Evolutionary conservation across 2,329 filamentous ascomycete genomes (phyloP).

Genomic region (Aulographum hederae): DNA sequence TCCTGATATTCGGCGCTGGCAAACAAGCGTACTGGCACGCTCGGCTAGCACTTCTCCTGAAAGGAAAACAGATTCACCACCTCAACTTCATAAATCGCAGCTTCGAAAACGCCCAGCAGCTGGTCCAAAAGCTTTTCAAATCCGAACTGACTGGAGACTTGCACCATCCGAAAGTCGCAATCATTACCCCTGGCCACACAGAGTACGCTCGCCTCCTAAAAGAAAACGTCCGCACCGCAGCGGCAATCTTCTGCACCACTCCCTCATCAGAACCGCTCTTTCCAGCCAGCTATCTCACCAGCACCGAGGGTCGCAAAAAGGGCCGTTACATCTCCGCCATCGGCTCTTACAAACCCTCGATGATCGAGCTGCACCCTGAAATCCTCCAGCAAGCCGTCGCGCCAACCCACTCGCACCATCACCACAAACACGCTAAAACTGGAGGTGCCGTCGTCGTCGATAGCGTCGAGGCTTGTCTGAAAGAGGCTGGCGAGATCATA

Average conservation of each 20-base stretch:
- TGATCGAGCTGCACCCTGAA: slow-evolving; percentile 69
- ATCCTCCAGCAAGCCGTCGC: slow-evolving; percentile 47
- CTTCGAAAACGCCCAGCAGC: slow-evolving; percentile 37
- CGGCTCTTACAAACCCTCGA: slow-evolving; percentile 50
- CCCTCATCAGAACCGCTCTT: slow-evolving; percentile 61
- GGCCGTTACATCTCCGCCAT: slow-evolving; percentile 56
- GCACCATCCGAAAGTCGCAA: slow-evolving; percentile 39
- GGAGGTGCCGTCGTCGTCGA: slow-evolving; percentile 44
- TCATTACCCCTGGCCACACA: slow-evolving; percentile 51
- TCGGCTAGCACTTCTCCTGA: slow-evolving; percentile 61
- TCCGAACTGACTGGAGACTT: slow-evolving; percentile 5
- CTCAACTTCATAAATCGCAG: slow-evolving; percentile 70
- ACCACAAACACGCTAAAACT: slow-evolving; percentile 44
- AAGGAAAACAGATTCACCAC: slow-evolving; percentile 48
- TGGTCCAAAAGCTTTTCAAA: slow-evolving; percentile 35
- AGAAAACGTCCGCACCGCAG: slow-evolving; percentile 50
- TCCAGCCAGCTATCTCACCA: slow-evolving; percentile 53
- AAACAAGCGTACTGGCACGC: slow-evolving; percentile 93
- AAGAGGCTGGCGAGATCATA: slow-evolving; percentile 75
- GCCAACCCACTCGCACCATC: slow-evolving; percentile 28
- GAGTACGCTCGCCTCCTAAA: slow-evolving; percentile 51
- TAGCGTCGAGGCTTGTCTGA: slow-evolving; percentile 59
- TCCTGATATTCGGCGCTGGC: slow-evolving; percentile 65
- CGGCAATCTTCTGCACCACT: slow-evolving; percentile 80
- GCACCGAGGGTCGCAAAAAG: slow-evolving; percentile 48